A percentile compares a stretch with the other conserved stretches of the same genome.
Evolutionary conservation across 2,329 filamentous ascomycete genomes (phyloP).

Genomic region (Neoascochyta sp.): DNA sequence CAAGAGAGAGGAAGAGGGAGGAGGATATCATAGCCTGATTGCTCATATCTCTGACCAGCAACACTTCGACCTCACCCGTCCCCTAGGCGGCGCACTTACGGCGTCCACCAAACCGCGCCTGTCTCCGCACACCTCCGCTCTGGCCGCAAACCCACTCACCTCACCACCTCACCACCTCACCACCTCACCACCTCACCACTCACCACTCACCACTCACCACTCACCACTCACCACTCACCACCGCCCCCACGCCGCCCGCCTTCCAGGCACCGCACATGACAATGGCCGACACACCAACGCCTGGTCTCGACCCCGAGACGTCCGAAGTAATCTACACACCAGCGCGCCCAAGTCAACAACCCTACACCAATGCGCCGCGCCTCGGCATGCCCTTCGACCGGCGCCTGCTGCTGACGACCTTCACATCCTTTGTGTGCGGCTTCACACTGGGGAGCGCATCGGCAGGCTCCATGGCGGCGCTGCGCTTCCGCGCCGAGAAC

Average conservation of each 20-base stretch:
- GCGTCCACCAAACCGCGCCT: too few relatives aligned
- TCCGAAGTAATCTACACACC: too few relatives aligned
- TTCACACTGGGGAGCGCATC: conserved; percentile 67
- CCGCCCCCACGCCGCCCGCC: background rate
- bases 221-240: too few relatives aligned
- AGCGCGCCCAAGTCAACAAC: conserved; percentile 4
- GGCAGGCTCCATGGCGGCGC: conserved; percentile 68
- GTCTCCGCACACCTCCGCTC: conserved; percentile 1
- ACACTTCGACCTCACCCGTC: too few relatives aligned
- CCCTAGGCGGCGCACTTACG: too few relatives aligned
- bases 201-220: too few relatives aligned
- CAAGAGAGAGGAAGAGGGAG: too few relatives aligned
- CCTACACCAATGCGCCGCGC: conserved; percentile 29
- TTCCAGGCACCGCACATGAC: conserved; percentile 1
- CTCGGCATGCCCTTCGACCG: conserved; percentile 61
- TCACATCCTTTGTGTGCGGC: conserved; percentile 64
- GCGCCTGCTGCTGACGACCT: conserved; percentile 63
- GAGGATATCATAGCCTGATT: too few relatives aligned
- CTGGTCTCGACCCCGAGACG: too few relatives aligned
- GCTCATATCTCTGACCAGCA: too few relatives aligned
- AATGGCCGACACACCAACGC: background rate
- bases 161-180: too few relatives aligned
- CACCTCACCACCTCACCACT: too few relatives aligned
- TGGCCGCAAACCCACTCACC: background rate
- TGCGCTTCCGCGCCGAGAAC: conserved; percentile 92